phyloP scores from a whole-genome alignment of 805 yeast species.

The Starmerella stigmatis region DNA sequence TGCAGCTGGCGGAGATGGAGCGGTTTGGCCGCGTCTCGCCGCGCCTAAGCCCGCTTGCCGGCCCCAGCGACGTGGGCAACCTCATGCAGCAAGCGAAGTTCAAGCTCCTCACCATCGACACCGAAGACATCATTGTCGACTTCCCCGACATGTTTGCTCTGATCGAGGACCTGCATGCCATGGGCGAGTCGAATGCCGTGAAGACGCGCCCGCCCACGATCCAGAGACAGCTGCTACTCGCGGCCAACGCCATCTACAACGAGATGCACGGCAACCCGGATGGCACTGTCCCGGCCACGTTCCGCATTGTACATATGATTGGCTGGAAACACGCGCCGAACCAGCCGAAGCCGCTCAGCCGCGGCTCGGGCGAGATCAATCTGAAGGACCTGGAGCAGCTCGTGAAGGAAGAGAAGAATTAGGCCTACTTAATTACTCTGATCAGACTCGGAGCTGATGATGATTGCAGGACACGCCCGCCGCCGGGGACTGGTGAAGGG shows the following conservation, averaged over 20 bases:
- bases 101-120: slow-evolving; percentile 70
- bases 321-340: slow-evolving; percentile 72
- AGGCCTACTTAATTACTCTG: background rate
- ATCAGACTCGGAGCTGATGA: slow-evolving; percentile 1
- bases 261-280: slow-evolving; percentile 59
- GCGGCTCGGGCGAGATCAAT: slow-evolving; percentile 62
- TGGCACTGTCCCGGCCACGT: slow-evolving; percentile 64
- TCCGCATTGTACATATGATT: slow-evolving; percentile 67
- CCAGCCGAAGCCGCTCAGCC: slow-evolving; percentile 61
- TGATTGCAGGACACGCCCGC: background rate
- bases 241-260: slow-evolving; percentile 65
- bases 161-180: slow-evolving; percentile 59
- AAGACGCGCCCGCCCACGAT: slow-evolving; percentile 33
- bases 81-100: slow-evolving; percentile 66
- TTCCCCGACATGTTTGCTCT: slow-evolving; percentile 62
- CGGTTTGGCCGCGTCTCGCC: slow-evolving; percentile 72
- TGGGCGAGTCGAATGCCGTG: slow-evolving; percentile 79
- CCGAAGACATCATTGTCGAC: slow-evolving; percentile 69
- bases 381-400: slow-evolving; percentile 43
- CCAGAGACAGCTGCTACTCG: slow-evolving; percentile 55
- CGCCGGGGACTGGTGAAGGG: background rate
- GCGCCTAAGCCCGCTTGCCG: slow-evolving; percentile 69
- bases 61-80: slow-evolving; percentile 63
- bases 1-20: slow-evolving; percentile 76
- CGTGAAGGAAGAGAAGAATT: background rate